These are phyloP conservation scores for Chenopodium berlandieri DNA, from an alignment of 148 eudicot species.

Conservation along the genomic window DNA sequence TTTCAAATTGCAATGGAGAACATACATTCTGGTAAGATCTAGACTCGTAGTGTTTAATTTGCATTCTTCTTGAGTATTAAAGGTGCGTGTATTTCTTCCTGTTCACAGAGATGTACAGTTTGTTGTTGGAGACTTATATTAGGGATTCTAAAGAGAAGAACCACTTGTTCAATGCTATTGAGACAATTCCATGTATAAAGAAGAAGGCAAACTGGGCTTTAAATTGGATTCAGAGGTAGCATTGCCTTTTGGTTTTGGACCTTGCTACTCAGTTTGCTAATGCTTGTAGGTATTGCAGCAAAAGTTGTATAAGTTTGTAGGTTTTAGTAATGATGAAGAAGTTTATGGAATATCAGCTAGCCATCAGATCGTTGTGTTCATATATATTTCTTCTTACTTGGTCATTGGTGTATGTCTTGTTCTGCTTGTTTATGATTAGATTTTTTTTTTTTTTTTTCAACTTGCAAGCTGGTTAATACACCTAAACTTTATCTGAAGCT, in stretches of 20 bases:
- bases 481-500: neutral
- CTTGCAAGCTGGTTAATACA: neutral
- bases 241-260: neutral
- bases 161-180: conserved; percentile 71
- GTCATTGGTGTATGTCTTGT: neutral
- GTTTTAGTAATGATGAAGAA: neutral
- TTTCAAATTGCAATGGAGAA: conserved; percentile 91
- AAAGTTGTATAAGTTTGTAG: neutral
- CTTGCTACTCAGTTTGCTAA: neutral
- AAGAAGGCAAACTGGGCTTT: conserved; percentile 81
- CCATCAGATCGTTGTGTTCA: neutral
- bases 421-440: neutral
- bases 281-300: too few species aligned
- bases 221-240: conserved; percentile 70
- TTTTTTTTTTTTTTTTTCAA: neutral
- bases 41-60: neutral
- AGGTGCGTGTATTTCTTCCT: neutral
- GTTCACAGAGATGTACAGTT: conserved; percentile 77
- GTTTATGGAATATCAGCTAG: neutral
- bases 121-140: conserved; percentile 71
- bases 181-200: conserved; percentile 66
- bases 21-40: conserved; percentile 63
- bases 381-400: neutral
- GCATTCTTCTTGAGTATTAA: conserved; percentile 12
- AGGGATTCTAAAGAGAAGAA: conserved; percentile 69